Base-by-base conservation (phyloP, 768 basidiomycete genomes). In the Naganishia vaughanmartiniae region DNA sequence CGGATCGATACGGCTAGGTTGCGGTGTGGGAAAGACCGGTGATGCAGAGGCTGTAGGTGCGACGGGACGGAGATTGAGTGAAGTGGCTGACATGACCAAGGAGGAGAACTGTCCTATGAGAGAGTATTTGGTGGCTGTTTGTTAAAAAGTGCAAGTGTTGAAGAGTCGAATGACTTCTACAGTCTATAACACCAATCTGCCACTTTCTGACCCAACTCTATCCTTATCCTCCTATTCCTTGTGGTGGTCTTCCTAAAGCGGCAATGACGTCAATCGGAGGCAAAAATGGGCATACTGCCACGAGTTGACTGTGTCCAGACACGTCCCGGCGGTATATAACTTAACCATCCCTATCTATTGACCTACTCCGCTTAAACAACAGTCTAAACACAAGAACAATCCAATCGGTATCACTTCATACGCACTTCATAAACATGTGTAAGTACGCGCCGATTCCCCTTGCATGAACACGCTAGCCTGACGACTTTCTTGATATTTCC, bases 1-100 rank as follows among this genome's bases (percentile, higher is more conserved):
- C 46, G 77, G 78, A 0, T 36, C 36, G 21, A 55, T 26, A 24
- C 24, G 24, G 14, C 34, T 65, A 21, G 60, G 60, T 12, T 65
- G 28, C 48, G 48, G 48, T 26, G n/a, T n/a, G 4, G 48, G 48
- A 24, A n/a, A n/a, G 24, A 42, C 19, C 19, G 15, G 5, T 10
- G 42, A 12, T 4, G 26, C 15, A 21, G 60, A 12, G 11, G 7
- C 33, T 2, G 24, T 3, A 17, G 36, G 24, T 36, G 54, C 28
- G 26, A 68, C 30, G 6, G 67, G 54, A 15, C 54, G 53, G 36
- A 68, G 54, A 54, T 56, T 56, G n/a, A 68, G 36, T 5, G 19
- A 45, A 36, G 60, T 19, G 30, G 36, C 9, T 3, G 60, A 10
- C 36, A 24, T 26, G 36, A 11, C 24, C n/a, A n/a, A n/a, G 56